phyloP scores from a whole-genome alignment of 2,329 filamentous ascomycete species.

The Fusarium marasasianum region DNA sequence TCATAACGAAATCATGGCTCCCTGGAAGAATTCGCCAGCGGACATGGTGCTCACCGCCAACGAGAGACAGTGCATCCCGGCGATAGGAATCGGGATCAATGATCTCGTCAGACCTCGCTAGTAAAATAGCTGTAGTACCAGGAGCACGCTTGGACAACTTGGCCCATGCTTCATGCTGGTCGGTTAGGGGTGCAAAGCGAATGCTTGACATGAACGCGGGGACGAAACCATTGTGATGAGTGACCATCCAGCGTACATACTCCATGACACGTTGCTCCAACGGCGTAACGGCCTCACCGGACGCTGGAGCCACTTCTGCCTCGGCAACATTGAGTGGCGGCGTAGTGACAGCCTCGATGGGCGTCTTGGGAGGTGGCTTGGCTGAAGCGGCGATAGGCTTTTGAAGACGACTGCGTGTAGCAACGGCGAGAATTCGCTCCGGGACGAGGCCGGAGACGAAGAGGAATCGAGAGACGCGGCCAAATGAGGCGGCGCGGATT shows the following conservation, averaged over 20 bases:
- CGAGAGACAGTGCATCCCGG: constrained; percentile 59
- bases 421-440: constrained; percentile 57
- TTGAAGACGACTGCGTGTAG: constrained; percentile 60
- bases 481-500: constrained; percentile 66
- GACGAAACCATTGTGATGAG: constrained; percentile 66
- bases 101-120: constrained; percentile 62
- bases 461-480: constrained; percentile 57
- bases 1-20: constrained; percentile 71
- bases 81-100: constrained; percentile 62
- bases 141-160: constrained; percentile 54
- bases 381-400: constrained; percentile 57
- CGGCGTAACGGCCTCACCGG: constrained; percentile 44
- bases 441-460: constrained; percentile 66
- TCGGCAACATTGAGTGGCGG: constrained; percentile 50
- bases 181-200: constrained; percentile 62
- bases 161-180: constrained; percentile 61
- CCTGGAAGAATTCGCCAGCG: constrained; percentile 62
- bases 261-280: constrained; percentile 59
- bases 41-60: constrained; percentile 60
- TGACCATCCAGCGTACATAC: constrained; percentile 68
- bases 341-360: constrained; percentile 28
- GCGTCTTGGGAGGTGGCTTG: constrained; percentile 39
- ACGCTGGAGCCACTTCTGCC: constrained; percentile 51
- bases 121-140: constrained; percentile 60
- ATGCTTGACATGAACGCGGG: constrained; percentile 68